phyloP scores from a whole-genome alignment of 192 early-diverging fungal species.

The Podila minutissima region DNA sequence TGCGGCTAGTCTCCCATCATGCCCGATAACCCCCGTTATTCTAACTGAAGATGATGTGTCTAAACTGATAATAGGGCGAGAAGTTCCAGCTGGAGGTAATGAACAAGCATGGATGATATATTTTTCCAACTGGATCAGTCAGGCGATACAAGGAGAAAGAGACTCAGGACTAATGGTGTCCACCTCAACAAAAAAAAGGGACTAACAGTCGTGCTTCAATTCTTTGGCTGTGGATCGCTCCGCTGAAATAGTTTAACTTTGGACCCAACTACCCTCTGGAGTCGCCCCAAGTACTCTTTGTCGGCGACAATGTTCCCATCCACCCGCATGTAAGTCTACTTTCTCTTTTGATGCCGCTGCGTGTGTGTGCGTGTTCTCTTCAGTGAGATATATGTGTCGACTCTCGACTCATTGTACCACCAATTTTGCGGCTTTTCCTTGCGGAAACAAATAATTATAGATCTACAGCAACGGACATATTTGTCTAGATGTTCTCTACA shows the following conservation, averaged over 20 bases:
- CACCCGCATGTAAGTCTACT: slow-evolving; percentile 73
- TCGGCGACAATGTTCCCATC: slow-evolving; percentile 65
- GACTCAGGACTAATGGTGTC: too few species aligned
- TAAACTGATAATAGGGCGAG: slow-evolving; percentile 42
- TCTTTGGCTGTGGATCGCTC: too few species aligned
- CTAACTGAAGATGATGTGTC: too few species aligned
- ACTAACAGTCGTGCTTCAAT: neutral
- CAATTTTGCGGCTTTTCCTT: neutral
- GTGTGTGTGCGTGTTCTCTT: neutral
- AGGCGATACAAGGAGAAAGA: neutral
- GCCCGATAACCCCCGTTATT: too few species aligned
- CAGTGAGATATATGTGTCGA: neutral
- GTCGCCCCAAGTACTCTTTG: slow-evolving; percentile 77
- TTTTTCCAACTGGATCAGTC: too few species aligned
- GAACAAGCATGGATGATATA: slow-evolving; percentile 2
- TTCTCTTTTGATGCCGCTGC: neutral
- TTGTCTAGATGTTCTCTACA: slow-evolving; percentile 94
- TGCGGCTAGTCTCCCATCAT: neutral
- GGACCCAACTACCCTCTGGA: slow-evolving; percentile 78
- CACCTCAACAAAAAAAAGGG: neutral
- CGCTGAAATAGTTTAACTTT: slow-evolving; percentile 68
- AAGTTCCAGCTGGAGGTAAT: slow-evolving; percentile 60
- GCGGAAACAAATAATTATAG: slow-evolving; percentile 20
- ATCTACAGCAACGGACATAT: slow-evolving; percentile 96
- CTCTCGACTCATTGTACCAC: slow-evolving; percentile 2